Percentiles rank a stretch among this genome's conserved stretches.
These are phyloP conservation scores for Scheffersomyces lignosus DNA, from an alignment of 805 yeast genomes.

Conservation along the genomic window DNA sequence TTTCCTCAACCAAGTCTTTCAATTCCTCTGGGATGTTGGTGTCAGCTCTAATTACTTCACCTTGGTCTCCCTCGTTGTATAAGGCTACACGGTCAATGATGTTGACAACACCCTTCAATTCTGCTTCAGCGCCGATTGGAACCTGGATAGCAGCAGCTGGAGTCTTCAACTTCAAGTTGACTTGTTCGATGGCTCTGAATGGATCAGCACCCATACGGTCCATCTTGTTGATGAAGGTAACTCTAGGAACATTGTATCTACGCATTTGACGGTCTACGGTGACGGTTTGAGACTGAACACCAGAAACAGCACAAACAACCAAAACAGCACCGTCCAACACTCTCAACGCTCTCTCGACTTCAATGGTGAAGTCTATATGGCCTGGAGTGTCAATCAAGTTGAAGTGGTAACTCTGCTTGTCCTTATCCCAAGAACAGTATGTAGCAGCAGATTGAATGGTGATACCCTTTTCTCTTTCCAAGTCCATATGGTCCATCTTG, in stretches of 20 bases:
- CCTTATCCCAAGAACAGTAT: constrained; percentile 93
- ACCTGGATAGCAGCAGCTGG: constrained; percentile 98
- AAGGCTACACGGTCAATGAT: constrained; percentile 84
- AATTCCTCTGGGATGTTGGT: constrained; percentile 77
- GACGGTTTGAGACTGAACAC: constrained; percentile 97
- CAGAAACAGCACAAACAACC: constrained; percentile 97
- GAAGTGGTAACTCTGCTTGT: constrained; percentile 69
- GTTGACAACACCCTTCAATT: constrained; percentile 86
- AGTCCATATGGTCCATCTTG: constrained; percentile 98
- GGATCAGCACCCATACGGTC: constrained; percentile 99
- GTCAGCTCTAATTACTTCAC: constrained; percentile 67
- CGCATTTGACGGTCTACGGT: constrained; percentile 99
- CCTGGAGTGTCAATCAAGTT: constrained; percentile 98
- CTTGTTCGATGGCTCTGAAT: constrained; percentile 89
- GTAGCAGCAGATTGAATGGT: constrained; percentile 99
- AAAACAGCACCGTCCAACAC: constrained; percentile 97
- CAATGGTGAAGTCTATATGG: constrained; percentile 97
- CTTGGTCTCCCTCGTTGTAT: constrained; percentile 87
- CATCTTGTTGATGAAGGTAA: constrained; percentile 97
- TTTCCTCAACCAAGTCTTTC: constrained; percentile 82
- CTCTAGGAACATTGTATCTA: constrained; percentile 94
- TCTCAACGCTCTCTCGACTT: constrained; percentile 97
- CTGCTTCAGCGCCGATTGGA: constrained; percentile 92
- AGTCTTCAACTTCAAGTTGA: constrained; percentile 80
- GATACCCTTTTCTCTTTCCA: constrained; percentile 97